phyloP scores from a whole-genome alignment of 2,329 filamentous ascomycete genomes.

The Geosmithia flava region DNA sequence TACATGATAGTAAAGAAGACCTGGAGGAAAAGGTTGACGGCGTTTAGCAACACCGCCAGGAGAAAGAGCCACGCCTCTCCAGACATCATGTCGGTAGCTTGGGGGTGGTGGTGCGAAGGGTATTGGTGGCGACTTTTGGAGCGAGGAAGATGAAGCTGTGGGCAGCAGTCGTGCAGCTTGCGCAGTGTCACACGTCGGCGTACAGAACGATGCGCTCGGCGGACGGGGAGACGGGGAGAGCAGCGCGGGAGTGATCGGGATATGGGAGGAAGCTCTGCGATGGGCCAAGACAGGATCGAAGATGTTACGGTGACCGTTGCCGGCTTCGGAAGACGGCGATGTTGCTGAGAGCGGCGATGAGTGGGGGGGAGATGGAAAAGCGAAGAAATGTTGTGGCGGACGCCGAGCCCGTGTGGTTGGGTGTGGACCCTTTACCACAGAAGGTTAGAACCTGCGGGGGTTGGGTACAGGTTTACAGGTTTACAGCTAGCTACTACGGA shows the following conservation, averaged over 20 bases:
- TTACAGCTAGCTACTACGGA: too few relatives aligned
- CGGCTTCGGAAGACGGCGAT: neutral
- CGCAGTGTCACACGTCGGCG: neutral
- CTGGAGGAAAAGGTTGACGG: slow-evolving; percentile 98
- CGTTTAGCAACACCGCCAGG: slow-evolving; percentile 96
- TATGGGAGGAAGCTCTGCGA: neutral
- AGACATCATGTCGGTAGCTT: slow-evolving; percentile 51
- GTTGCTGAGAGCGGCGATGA: neutral
- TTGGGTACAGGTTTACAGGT: neutral
- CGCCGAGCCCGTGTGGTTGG: neutral
- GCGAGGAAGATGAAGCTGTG: neutral
- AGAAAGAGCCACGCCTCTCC: slow-evolving; percentile 98
- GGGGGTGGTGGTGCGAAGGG: neutral
- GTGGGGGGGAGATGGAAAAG: slow-evolving; percentile 2
- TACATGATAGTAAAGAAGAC: slow-evolving; percentile 99
- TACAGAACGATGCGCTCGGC: neutral
- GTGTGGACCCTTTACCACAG: neutral
- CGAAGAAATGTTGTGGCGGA: slow-evolving; percentile 5
- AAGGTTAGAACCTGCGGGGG: neutral
- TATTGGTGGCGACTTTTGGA: neutral
- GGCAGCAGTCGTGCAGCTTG: neutral
- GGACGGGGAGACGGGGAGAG: neutral
- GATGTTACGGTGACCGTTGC: neutral
- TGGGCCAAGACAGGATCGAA: neutral
- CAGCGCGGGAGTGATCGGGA: neutral